These are phyloP conservation scores for Pilaira anomala DNA, from an alignment of 192 early-diverging fungal genomes.

Conservation along the genomic window DNA sequence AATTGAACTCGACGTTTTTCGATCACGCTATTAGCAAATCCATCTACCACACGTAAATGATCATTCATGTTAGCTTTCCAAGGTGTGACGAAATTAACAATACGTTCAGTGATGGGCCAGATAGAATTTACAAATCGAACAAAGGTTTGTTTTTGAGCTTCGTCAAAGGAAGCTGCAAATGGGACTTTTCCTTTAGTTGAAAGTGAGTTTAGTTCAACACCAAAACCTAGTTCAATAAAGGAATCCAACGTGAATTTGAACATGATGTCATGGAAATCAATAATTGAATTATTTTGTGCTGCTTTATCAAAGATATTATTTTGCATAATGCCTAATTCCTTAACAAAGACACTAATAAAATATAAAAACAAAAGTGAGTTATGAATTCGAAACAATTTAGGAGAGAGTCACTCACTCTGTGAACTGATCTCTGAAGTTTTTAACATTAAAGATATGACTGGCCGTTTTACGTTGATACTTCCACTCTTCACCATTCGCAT, in stretches of 20 bases:
- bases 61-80: conserved; percentile 25
- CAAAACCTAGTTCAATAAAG: conserved; percentile 49
- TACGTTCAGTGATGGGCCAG: neutral
- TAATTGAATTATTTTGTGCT: conserved; percentile 25
- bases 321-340: conserved; percentile 25
- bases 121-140: conserved; percentile 35
- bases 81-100: conserved; percentile 13
- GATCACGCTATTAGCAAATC: conserved; percentile 27
- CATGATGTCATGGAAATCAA: conserved; percentile 46
- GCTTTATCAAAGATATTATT: conserved; percentile 24
- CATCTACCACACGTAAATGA: conserved; percentile 28
- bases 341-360: conserved; percentile 33
- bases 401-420: conserved; percentile 26
- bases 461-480: conserved; percentile 55
- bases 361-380: neutral
- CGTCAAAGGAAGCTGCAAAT: conserved; percentile 57
- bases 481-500: conserved; percentile 67
- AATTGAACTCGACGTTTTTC: conserved; percentile 27
- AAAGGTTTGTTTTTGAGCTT: conserved; percentile 39
- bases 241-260: conserved; percentile 48
- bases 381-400: neutral
- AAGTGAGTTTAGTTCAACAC: conserved; percentile 42
- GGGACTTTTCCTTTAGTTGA: conserved; percentile 34
- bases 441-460: conserved; percentile 37
- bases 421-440: conserved; percentile 39